Percentiles rank a stretch among this genome's conserved stretches.
Conservation (phyloP, 768 basidiomycete genomes). For the Tulasnella sp. region DNA sequence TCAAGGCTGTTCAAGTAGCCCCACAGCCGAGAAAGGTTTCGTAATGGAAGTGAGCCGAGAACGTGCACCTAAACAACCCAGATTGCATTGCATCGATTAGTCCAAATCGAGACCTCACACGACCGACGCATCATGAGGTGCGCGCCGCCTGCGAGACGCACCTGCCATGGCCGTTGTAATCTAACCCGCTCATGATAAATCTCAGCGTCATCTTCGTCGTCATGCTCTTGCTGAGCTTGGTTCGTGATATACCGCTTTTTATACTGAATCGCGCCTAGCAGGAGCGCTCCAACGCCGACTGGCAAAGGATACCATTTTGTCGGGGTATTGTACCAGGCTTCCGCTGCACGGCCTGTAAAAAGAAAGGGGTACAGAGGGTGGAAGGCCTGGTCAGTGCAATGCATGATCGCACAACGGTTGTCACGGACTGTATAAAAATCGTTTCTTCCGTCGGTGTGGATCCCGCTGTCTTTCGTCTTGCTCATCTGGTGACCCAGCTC, state of each 20-base stretch:
- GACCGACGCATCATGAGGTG: conserved; percentile 47
- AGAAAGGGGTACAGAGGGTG: not conserved
- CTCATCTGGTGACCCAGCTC: too few species aligned
- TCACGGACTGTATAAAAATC: conserved; percentile 2
- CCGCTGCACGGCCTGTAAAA: conserved; percentile 35
- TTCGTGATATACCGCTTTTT: conserved; percentile 44
- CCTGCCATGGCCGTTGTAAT: conserved; percentile 74
- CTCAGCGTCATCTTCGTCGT: conserved; percentile 16
- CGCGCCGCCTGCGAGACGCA: conserved; percentile 61
- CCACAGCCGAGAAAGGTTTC: conserved; percentile 94
- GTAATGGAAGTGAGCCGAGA: conserved; percentile 84
- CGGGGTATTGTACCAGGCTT: conserved; percentile 77
- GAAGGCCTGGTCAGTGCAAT: not conserved
- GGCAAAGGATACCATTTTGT: conserved; percentile 95
- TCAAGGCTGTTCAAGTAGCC: conserved; percentile 90
- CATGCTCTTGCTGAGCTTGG: not conserved
- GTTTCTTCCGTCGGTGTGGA: not conserved
- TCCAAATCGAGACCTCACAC: not conserved
- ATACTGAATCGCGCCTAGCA: conserved; percentile 70
- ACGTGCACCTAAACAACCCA: conserved; percentile 67
- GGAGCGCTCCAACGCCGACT: conserved; percentile 78
- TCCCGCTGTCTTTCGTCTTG: not conserved
- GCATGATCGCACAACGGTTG: not conserved
- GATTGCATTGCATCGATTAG: not conserved
- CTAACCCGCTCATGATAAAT: conserved; percentile 39